Percentiles rank a stretch among this genome's conserved stretches.
These are phyloP conservation scores for Calonectria leucothoes DNA, from an alignment of 2,329 filamentous ascomycete species.

Conservation along the genomic window DNA sequence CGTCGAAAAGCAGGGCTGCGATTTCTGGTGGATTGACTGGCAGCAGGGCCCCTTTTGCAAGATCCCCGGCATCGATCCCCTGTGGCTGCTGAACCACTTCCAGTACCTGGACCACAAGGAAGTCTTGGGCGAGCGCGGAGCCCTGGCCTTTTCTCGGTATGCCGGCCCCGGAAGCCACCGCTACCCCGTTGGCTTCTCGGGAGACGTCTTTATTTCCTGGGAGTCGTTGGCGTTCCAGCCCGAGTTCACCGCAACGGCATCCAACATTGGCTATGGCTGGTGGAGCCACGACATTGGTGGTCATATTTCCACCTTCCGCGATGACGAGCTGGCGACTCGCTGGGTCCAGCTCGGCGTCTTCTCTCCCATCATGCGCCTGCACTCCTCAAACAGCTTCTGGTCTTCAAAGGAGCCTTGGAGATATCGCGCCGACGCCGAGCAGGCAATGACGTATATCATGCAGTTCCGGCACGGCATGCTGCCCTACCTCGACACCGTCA, in stretches of 20 bases:
- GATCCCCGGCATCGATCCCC: constrained; percentile 69
- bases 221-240: constrained; percentile 71
- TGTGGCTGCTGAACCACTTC: constrained; percentile 75
- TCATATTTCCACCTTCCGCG: constrained; percentile 65
- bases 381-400: constrained; percentile 69
- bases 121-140: constrained; percentile 40
- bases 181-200: constrained; percentile 74
- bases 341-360: constrained; percentile 73
- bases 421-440: constrained; percentile 57
- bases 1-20: constrained; percentile 66
- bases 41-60: constrained; percentile 69
- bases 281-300: constrained; percentile 77
- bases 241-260: constrained; percentile 74
- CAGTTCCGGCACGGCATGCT: constrained; percentile 68
- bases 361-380: constrained; percentile 70
- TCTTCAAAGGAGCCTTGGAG: constrained; percentile 72
- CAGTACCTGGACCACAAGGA: constrained; percentile 65
- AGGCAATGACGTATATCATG: constrained; percentile 61
- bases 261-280: constrained; percentile 76
- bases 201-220: constrained; percentile 71
- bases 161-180: constrained; percentile 73
- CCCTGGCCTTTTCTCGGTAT: constrained; percentile 71
- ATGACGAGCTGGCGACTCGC: constrained; percentile 68
- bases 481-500: constrained; percentile 71
- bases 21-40: constrained; percentile 79